Conservation (phyloP, 345 rosid genomes). For the Populus nigra region DNA sequence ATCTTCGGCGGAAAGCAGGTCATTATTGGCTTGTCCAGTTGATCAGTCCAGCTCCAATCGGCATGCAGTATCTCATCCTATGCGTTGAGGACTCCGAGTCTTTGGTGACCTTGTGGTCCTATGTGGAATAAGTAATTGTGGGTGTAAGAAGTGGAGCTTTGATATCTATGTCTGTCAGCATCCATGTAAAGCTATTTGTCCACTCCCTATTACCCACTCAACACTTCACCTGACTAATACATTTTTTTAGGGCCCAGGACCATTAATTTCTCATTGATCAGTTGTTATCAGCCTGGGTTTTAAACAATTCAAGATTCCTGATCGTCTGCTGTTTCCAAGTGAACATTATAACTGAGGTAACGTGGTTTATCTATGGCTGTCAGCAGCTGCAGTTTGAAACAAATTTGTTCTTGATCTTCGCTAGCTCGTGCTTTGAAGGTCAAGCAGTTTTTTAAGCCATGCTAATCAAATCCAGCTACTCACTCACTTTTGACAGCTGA, state of each 20-base stretch:
- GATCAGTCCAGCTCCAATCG: background rate
- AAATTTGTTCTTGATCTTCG: background rate
- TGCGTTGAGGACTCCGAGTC: background rate
- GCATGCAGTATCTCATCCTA: background rate
- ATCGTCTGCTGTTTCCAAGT: background rate
- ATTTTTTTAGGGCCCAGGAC: background rate
- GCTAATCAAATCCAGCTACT: background rate
- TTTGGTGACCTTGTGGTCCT: background rate
- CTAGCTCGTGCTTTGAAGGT: background rate
- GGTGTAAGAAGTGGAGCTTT: background rate
- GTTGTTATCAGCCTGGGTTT: background rate
- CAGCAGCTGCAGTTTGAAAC: background rate
- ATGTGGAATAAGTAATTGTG: background rate
- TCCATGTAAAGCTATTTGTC: background rate
- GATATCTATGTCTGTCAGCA: background rate
- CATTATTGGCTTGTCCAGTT: background rate
- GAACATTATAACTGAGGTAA: background rate
- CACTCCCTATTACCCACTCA: background rate
- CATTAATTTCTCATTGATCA: background rate
- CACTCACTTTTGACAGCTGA: background rate
- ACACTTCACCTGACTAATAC: background rate
- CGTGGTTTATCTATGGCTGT: background rate
- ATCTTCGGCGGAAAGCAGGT: background rate
- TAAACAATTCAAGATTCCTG: background rate
- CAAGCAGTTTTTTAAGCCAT: background rate